phyloP scores from a whole-genome alignment of 2,329 filamentous ascomycete species.

The Trichoderma sp. region DNA sequence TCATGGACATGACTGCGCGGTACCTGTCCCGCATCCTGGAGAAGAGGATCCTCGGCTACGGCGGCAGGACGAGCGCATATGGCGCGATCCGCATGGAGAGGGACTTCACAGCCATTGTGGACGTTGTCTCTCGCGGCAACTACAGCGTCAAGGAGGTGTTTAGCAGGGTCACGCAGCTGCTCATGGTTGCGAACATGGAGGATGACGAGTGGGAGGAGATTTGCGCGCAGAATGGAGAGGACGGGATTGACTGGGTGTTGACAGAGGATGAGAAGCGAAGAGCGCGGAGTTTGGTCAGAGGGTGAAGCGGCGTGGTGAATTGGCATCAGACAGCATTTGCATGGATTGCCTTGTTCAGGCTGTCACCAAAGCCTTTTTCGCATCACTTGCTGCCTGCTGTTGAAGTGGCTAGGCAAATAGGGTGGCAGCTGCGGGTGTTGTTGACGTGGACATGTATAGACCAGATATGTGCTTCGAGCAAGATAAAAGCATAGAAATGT shows the following conservation, averaged over 20 bases:
- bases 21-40: constrained; percentile 80
- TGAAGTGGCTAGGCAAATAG: neutral
- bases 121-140: constrained; percentile 66
- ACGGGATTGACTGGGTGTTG: constrained; percentile 71
- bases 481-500: neutral
- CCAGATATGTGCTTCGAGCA: neutral
- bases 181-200: constrained; percentile 90
- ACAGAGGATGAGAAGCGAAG: constrained; percentile 72
- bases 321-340: no score
- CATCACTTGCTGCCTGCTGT: neutral
- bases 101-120: constrained; percentile 76
- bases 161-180: constrained; percentile 74
- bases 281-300: constrained; percentile 67
- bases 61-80: constrained; percentile 76
- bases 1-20: constrained; percentile 72
- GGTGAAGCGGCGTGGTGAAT: constrained; percentile 26
- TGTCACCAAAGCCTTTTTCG: no score
- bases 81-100: constrained; percentile 83
- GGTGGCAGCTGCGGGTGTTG: neutral
- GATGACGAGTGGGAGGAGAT: constrained; percentile 93
- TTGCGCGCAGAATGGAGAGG: constrained; percentile 53
- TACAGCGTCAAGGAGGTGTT: constrained; percentile 81
- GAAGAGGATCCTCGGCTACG: constrained; percentile 81
- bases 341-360: no score
- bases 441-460: no score